These are phyloP conservation scores for Colletotrichum phormii DNA, from an alignment of 2,329 filamentous ascomycete species.

Conservation along the genomic window DNA sequence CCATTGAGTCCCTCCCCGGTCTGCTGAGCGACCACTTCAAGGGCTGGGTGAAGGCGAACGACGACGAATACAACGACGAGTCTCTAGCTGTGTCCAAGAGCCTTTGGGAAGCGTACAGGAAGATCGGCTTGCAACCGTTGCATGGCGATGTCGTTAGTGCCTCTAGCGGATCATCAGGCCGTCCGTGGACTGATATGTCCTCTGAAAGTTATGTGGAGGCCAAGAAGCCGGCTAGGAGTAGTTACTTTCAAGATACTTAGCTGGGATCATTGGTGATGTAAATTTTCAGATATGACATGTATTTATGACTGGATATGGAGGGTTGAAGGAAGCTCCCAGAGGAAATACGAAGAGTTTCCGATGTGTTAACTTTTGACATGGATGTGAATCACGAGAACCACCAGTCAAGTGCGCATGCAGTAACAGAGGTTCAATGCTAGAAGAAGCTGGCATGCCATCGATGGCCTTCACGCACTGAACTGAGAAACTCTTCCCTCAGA, in stretches of 20 bases:
- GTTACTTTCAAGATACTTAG: neutral
- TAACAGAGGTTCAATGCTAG: too few relatives aligned
- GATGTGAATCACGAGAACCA: too few relatives aligned
- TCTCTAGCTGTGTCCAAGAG: neutral
- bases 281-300: neutral
- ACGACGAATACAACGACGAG: neutral
- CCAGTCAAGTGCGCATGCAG: too few relatives aligned
- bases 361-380: neutral
- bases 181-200: neutral
- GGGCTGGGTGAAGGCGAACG: neutral
- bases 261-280: neutral
- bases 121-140: neutral
- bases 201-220: neutral
- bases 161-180: neutral
- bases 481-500: neutral
- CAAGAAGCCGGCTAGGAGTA: neutral
- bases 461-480: neutral
- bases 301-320: neutral
- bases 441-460: too few relatives aligned
- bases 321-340: neutral
- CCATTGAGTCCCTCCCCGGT: neutral
- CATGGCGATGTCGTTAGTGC: neutral
- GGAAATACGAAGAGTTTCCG: neutral
- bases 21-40: neutral
- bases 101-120: neutral